Base-by-base conservation (phyloP, 805 yeast species). In the Zygoascus biomembranicola region DNA sequence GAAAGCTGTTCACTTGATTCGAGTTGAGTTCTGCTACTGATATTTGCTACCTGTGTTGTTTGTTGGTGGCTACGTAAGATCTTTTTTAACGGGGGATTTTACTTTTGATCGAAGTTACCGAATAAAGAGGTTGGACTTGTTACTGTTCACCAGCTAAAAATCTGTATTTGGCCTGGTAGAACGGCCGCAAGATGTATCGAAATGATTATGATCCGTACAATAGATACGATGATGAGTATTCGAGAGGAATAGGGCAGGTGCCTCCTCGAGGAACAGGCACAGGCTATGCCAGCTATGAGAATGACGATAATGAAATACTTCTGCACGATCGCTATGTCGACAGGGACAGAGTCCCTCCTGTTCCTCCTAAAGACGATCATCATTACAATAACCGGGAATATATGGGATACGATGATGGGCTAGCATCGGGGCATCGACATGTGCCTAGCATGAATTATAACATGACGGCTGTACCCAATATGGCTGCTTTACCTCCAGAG, bases 281-380 rank as follows among this genome's bases (percentile, higher is more conserved):
- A 14, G 44, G 44, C 13, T 42, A 42, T 18, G 2, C 31, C 13
- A 46, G 49, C 41, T 46, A 46, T 32, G 49, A 46, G 14, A 32
- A 46, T 32, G 49, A 32, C 11, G 49, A 46, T 32, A 46, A 46
- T 39, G 49, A 46, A 19, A 31, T 46, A 3, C 26, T 46, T 3
- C 26, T 46, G 20, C 16, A 16, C 19, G 26, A 32, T 32, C 18
- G 14, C 5, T 11, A 32, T 13, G 18, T 14, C 9, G 39, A 46
- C 16, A 42, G 44, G 16, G 44, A 42, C 23, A 19, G 26, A 32
- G 49, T 19, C 9, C 49, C 49, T 8, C 49, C 49, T 16, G 26
- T 46, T 46, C 49, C 49, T 31, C 49, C 49, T 32, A 46, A 46
- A 13, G 41, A 46, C 16, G 10, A 32, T 16, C 11, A 46, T 32